Base-by-base conservation (phyloP, 257 asterid species). In the Solanum arcanum region DNA sequence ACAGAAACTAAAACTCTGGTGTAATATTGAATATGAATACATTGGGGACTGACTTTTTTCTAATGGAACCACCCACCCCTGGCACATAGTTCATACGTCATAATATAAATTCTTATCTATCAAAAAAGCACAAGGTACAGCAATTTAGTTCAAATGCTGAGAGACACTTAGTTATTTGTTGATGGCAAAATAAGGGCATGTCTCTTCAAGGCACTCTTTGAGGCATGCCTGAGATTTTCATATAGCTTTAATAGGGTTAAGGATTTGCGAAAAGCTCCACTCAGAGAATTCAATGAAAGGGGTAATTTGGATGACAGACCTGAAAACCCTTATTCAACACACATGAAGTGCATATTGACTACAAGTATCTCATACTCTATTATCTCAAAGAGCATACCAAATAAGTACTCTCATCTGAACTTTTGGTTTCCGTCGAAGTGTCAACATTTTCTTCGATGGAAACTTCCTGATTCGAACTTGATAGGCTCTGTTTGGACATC, bases 381-480 rank as follows among this genome's bases (percentile, higher is more conserved):
- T 68, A 77, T 84, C 66, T 80, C 70, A 39, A 87, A 84, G 74
- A 47, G 49, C 90, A 84, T 93, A 93, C 97, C 92, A 16, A 72
- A 86, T 86, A 37, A 85, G 39, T 83, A 86, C 85, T 88, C 83
- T 89, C 92, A 66, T 90, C 89, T 18, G 90, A 86, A 89, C 86
- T 81, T 85, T 62, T 90, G 66, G 86, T 76, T 84, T 91, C 93
- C 83, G 86, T 35, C 52, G 68, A 33, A 86, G 87, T 68, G 18
- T 93, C 92, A 85, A 87, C 62, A 62, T 59, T 52, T 20, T 86
- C 91, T 74, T 84, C 85, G 47, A 91, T 85, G 60, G 85, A 76
- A 39, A 44, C 85, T 83, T 92, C 94, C 74, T 88, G 89, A 89
- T 88, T 87, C 82, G 93, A 89, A 86, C 81, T 89, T 75, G 87